Percentiles rank a stretch among this genome's conserved stretches.
These are phyloP conservation scores for Fusarium veterinarium DNA, from an alignment of 2,329 filamentous ascomycete genomes.

Conservation along the genomic window DNA sequence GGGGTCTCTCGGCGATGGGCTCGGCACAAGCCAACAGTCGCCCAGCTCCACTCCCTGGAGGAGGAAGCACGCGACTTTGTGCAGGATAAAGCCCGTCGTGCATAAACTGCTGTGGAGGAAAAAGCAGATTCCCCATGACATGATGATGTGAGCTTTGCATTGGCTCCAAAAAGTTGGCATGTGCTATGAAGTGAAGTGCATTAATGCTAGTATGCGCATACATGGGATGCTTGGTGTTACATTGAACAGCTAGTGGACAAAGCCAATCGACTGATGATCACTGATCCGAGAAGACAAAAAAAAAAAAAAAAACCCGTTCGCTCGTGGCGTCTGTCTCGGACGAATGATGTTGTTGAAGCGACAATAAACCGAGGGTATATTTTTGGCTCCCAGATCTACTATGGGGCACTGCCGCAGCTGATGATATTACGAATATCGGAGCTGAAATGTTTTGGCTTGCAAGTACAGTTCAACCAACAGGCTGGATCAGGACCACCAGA, in stretches of 20 bases:
- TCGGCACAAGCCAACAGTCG: slow-evolving; percentile 32
- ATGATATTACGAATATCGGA: slow-evolving; percentile 1
- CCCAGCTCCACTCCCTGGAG: slow-evolving; percentile 25
- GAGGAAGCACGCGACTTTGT: slow-evolving; percentile 42
- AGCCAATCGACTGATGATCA: slow-evolving; percentile 27
- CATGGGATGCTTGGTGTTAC: slow-evolving; percentile 11
- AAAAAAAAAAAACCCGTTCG: slow-evolving; percentile 28
- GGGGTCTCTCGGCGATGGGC: slow-evolving; percentile 38
- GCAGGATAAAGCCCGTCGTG: slow-evolving; percentile 31
- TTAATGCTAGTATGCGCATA: slow-evolving; percentile 13
- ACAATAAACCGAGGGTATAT: slow-evolving; percentile 15
- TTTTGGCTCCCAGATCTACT: slow-evolving; percentile 18
- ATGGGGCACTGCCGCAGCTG: slow-evolving; percentile 19
- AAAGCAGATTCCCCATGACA: slow-evolving; percentile 34
- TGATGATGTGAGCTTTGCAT: slow-evolving; percentile 27
- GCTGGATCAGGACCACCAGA: slow-evolving; percentile 10
- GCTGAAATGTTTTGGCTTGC: slow-evolving; percentile 19
- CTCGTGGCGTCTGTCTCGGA: slow-evolving; percentile 35
- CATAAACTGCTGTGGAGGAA: slow-evolving; percentile 33
- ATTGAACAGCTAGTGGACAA: neutral
- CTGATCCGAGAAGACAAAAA: slow-evolving; percentile 14
- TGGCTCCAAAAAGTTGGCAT: slow-evolving; percentile 5
- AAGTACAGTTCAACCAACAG: neutral
- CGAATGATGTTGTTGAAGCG: slow-evolving; percentile 36
- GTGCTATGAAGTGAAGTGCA: slow-evolving; percentile 19